phyloP scores from a whole-genome alignment of 2,329 filamentous ascomycete genomes.

The Alternaria arbusti region DNA sequence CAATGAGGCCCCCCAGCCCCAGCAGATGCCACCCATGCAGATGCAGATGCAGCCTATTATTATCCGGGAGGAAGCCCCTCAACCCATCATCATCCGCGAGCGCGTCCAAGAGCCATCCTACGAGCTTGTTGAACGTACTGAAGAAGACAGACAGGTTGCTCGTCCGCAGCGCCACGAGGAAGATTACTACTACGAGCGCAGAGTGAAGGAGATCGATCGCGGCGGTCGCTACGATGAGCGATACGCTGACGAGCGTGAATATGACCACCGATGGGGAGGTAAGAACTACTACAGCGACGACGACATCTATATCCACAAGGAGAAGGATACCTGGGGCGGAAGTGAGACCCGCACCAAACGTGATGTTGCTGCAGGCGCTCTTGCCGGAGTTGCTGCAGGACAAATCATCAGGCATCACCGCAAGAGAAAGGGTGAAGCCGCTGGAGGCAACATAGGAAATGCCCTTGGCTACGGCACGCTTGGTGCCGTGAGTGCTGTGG shows the following conservation, averaged over 20 bases:
- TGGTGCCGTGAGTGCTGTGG: constrained; percentile 67
- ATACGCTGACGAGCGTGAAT: constrained; percentile 39
- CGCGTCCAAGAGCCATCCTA: constrained; percentile 60
- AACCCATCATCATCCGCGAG: constrained; percentile 57
- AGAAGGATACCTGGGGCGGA: constrained; percentile 53
- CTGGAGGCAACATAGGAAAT: constrained; percentile 59
- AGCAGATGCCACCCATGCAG: constrained; percentile 40
- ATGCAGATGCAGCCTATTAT: constrained; percentile 53
- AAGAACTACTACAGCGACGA: constrained; percentile 65
- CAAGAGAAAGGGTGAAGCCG: constrained; percentile 62
- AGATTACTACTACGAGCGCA: constrained; percentile 67
- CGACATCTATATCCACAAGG: constrained; percentile 65
- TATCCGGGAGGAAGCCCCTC: constrained; percentile 46
- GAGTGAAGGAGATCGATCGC: constrained; percentile 61
- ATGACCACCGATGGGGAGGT: constrained; percentile 47
- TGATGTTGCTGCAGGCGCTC: constrained; percentile 67
- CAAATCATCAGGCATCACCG: constrained; percentile 65
- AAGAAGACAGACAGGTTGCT: constrained; percentile 58
- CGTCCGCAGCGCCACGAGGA: constrained; percentile 59
- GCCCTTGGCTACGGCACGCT: constrained; percentile 66
- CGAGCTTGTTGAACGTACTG: constrained; percentile 65
- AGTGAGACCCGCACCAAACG: constrained; percentile 59
- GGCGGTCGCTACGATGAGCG: constrained; percentile 50
- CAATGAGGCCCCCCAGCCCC: constrained; percentile 56
- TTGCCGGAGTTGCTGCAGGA: constrained; percentile 66